Base-by-base conservation (phyloP, 257 asterid genomes). In the Jasminum sambac region DNA sequence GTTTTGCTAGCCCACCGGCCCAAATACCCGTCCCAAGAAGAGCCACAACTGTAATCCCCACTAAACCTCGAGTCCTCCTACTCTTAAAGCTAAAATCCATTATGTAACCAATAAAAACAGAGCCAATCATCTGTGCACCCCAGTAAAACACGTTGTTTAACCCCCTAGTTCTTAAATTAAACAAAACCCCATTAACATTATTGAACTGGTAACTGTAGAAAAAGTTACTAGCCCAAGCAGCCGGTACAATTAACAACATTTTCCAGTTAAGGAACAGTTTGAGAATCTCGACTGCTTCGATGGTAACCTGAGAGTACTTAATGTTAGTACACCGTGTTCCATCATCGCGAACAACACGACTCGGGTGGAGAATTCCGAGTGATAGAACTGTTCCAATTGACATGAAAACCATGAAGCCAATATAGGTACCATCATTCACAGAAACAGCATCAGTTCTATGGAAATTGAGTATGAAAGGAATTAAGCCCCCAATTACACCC, bases 401-500 rank as follows among this genome's bases (percentile, higher is more conserved):
- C 99, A 95, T 95, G 39, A 95, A 91, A 0, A 83, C 75, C 97
- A 95, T 95, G 74, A 91, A 95, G 4, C 99, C 99, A 14, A 91
- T 89, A 58, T 95, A 91, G 0, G 99, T 95, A 0, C 88, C 99
- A 39, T 95, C 99, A 57, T 95, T 95, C 2, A 91, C 99, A 0
- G 99, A 88, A 14, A 59, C 84, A 0, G 99, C 98, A 0, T 62
- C 62, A 9, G 74, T 65, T 11, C 96, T 72, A 21, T 83, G 63
- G 67, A 44, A 95, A 77, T 95, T 95, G 60, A 83, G 60, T 0
- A 63, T 25, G 36, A 95, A 91, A 0, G 99, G 99, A 14, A 95
- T 89, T 1, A 91, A 75, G 1, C 99, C 98, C 0, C 98, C 99
- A 24, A 91, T 82, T 0, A 95, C 98, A 6, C 99, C 99, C 4